Evolutionary conservation across 2,329 filamentous ascomycete species (phyloP).

Genomic region (Ceratocystis diversiconidia): DNA sequence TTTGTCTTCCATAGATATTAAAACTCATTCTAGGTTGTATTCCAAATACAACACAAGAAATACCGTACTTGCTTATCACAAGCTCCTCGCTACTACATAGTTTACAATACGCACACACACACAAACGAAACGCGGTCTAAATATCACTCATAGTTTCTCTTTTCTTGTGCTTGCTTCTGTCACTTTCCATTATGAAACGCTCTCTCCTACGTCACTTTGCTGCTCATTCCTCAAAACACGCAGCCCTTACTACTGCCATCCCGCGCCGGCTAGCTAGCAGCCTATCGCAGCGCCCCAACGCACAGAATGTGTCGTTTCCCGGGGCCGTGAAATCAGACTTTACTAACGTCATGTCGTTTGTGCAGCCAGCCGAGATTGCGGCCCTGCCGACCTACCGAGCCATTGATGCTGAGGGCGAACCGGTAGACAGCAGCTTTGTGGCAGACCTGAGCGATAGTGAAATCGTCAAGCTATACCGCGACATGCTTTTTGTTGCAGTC

Average conservation of each 20-base stretch:
- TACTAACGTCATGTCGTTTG: constrained; percentile 64
- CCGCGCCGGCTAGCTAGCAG: constrained; percentile 26
- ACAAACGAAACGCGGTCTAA: no score
- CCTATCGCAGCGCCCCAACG: constrained; percentile 42
- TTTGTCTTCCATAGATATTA: no score
- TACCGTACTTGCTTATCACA: no score
- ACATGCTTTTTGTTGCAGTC: constrained; percentile 57
- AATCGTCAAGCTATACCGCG: constrained; percentile 45
- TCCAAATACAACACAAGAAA: no score
- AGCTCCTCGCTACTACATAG: no score
- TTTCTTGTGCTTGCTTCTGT: no score
- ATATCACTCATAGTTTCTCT: no score
- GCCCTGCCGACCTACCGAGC: constrained; percentile 85
- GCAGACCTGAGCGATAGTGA: constrained; percentile 54
- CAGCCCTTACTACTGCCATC: not conserved
- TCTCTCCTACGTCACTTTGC: not conserved
- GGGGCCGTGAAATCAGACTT: constrained; percentile 94
- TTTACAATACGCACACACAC: no score
- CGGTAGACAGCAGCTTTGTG: constrained; percentile 59
- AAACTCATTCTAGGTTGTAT: no score
- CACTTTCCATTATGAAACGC: not conserved
- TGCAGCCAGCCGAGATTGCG: constrained; percentile 53
- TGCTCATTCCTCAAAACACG: not conserved
- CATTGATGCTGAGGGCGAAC: constrained; percentile 72
- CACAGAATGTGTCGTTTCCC: constrained; percentile 57